Base-by-base conservation (phyloP, 495 filamentous ascomycete genomes). In the Pseudomonodictys pantanalensis region DNA sequence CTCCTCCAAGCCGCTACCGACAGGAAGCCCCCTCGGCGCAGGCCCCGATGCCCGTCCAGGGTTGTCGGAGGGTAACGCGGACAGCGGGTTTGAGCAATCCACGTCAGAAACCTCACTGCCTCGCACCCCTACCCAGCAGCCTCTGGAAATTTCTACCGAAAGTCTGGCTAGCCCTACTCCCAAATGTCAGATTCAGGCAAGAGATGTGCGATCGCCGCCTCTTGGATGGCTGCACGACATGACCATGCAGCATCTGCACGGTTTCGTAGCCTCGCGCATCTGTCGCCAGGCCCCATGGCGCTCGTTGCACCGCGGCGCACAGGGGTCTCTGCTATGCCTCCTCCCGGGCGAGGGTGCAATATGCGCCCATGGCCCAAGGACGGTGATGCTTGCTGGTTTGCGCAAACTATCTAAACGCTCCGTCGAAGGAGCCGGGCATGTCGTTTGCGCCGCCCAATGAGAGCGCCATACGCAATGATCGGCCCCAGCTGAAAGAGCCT, bases 401-500 rank as follows among this genome's bases (percentile, higher is more conserved):
- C 38, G 38, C 38, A 41, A 41, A 41, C 12, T 12, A 18, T 41
- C n/a, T 41, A 41, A 35, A 12, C 20, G 38, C 20, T 41, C 55
- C 30, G 42, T 41, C 18, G 46, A 43, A 28, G 22, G n/a, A 48
- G 28, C 18, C 30, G 28, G 25, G 30, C 49, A 22, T 25, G 49
- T 20, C 30, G 29, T n/a, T 15, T n/a, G 11, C 22, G 17, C 17
- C 44, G 28, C 12, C 60, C 45, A 58, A 58, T 58, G 4, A 26
- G 25, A 45, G 12, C 18, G 12, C 11, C 3, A 18, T 26, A 32
- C 51, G 49, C 26, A 56, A 28, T 43, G 56, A 65, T 65, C 56
- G 44, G 15, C 55, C 35, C 32, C 46, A 48, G 58, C 54, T 55
- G 57, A 53, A 65, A 56, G 58, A 62, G 58, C 47, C 58, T 62